Conservation (phyloP, 352 stramenopile species). For the Pythium rhizo-oryzae region DNA sequence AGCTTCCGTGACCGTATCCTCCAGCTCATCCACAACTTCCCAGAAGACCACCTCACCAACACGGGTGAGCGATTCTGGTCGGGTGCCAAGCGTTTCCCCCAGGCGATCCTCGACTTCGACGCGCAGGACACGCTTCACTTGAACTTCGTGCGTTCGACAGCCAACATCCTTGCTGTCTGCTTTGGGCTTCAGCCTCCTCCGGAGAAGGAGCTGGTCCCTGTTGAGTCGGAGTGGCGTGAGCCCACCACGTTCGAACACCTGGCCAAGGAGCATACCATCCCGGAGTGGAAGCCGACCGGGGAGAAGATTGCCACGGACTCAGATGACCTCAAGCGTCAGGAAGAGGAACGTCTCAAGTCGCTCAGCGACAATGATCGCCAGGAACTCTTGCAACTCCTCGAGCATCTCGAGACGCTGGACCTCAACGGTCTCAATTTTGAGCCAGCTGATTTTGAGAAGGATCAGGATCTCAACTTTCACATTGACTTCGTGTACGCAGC, state of each 20-base stretch:
- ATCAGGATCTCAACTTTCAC: slow-evolving; percentile 95
- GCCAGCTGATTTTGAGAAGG: slow-evolving; percentile 97
- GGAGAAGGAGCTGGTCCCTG: slow-evolving; percentile 64
- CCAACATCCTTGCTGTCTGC: slow-evolving; percentile 82
- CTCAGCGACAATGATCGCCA: slow-evolving; percentile 64
- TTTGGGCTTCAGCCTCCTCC: slow-evolving; percentile 73
- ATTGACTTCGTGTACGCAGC: slow-evolving; percentile 98
- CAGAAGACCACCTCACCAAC: slow-evolving; percentile 83
- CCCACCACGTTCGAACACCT: slow-evolving; percentile 64
- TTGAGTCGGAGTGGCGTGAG: slow-evolving; percentile 88
- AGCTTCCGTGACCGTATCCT: slow-evolving; percentile 90
- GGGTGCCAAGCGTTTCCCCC: slow-evolving; percentile 82
- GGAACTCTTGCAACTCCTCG: slow-evolving; percentile 68
- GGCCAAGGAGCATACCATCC: slow-evolving; percentile 39
- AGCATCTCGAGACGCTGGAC: slow-evolving; percentile 67
- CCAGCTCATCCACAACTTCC: slow-evolving; percentile 86
- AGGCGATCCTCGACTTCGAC: slow-evolving; percentile 65
- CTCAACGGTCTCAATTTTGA: slow-evolving; percentile 65
- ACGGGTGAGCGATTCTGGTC: slow-evolving; percentile 87
- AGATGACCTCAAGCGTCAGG: slow-evolving; percentile 54
- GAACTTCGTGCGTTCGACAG: slow-evolving; percentile 78
- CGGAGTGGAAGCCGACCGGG: slow-evolving; percentile 66
- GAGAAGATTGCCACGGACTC: slow-evolving; percentile 81
- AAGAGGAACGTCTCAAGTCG: slow-evolving; percentile 43
- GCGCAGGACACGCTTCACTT: slow-evolving; percentile 64